phyloP scores from a whole-genome alignment of 129 eudicot species.

The Saposhnikovia divaricata region DNA sequence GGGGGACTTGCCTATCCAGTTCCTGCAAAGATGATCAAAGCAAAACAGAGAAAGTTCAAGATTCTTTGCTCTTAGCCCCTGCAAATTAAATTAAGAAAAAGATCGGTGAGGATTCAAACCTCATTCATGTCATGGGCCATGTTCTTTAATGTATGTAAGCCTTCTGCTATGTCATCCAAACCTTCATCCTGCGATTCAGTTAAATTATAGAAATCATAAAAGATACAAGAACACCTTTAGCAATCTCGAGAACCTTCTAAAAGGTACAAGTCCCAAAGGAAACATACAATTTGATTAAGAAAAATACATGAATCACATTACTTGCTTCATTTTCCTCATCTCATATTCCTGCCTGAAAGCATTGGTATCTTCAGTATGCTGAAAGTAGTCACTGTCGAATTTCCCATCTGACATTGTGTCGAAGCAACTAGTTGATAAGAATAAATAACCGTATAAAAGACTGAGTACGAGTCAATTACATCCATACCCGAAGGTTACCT shows the following conservation, averaged over 20 bases:
- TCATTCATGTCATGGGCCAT: slow-evolving; percentile 58
- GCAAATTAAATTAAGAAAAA: neutral
- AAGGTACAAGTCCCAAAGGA: neutral
- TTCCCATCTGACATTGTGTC: slow-evolving; percentile 20
- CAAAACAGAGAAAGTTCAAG: neutral
- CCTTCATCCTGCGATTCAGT: slow-evolving; percentile 54
- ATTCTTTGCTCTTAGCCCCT: neutral
- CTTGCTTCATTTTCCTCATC: slow-evolving; percentile 47
- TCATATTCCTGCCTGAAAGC: slow-evolving; percentile 41
- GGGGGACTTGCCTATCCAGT: slow-evolving; percentile 33
- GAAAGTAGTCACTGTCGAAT: slow-evolving; percentile 24
- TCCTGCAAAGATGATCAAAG: slow-evolving; percentile 20
- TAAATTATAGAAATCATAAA: neutral
- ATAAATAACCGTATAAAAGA: neutral
- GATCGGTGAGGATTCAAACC: slow-evolving; percentile 16
- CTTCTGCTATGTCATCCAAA: slow-evolving; percentile 66
- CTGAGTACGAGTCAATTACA: neutral
- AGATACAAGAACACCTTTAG: neutral
- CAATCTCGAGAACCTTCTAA: neutral
- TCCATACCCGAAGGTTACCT: slow-evolving; percentile 9
- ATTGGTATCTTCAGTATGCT: slow-evolving; percentile 28
- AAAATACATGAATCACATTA: neutral
- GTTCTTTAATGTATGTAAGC: slow-evolving; percentile 55
- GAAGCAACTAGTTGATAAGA: neutral
- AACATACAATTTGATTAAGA: neutral